Evolutionary conservation across 2,329 filamentous ascomycete species (phyloP).

Genomic region (Trichoderma sp.): DNA sequence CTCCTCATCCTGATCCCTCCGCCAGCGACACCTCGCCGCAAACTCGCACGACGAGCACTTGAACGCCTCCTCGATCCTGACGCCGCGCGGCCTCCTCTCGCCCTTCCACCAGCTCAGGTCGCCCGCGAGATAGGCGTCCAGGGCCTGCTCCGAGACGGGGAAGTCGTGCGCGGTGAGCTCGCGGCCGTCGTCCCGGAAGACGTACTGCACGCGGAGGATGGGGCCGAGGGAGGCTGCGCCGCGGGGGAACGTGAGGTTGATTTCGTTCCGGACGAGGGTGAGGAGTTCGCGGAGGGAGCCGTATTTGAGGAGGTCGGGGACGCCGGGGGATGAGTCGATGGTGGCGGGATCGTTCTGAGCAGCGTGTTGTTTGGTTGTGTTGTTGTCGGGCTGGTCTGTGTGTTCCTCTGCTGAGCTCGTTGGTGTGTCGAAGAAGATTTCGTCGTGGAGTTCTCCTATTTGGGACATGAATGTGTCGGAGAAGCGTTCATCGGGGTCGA

Average conservation of each 20-base stretch:
- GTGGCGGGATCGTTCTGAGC: constrained; percentile 10
- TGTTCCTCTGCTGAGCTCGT: constrained; percentile 39
- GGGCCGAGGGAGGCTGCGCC: constrained; percentile 52
- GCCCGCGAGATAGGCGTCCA: constrained; percentile 67
- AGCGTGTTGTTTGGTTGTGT: constrained; percentile 10
- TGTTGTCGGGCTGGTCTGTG: not conserved
- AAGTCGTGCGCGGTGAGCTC: constrained; percentile 62
- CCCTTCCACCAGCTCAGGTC: constrained; percentile 91
- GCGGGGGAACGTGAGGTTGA: constrained; percentile 56
- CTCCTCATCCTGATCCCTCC: constrained; percentile 68
- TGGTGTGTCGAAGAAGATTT: constrained; percentile 58
- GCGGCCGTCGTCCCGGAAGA: constrained; percentile 54
- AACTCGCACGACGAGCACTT: constrained; percentile 90
- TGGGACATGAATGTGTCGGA: constrained; percentile 79
- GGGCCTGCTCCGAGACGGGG: constrained; percentile 63
- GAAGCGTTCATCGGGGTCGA: constrained; percentile 68
- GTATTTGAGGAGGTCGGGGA: constrained; percentile 49
- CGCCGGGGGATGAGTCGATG: constrained; percentile 27
- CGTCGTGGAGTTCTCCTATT: constrained; percentile 68
- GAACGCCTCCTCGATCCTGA: constrained; percentile 80
- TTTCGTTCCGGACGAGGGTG: constrained; percentile 49
- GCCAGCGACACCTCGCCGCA: constrained; percentile 75
- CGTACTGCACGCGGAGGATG: constrained; percentile 58
- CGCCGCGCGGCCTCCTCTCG: constrained; percentile 69
- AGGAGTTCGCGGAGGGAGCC: constrained; percentile 52